phyloP scores from a whole-genome alignment of 1,139 yeast genomes.

The Candida labiduridarum region DNA sequence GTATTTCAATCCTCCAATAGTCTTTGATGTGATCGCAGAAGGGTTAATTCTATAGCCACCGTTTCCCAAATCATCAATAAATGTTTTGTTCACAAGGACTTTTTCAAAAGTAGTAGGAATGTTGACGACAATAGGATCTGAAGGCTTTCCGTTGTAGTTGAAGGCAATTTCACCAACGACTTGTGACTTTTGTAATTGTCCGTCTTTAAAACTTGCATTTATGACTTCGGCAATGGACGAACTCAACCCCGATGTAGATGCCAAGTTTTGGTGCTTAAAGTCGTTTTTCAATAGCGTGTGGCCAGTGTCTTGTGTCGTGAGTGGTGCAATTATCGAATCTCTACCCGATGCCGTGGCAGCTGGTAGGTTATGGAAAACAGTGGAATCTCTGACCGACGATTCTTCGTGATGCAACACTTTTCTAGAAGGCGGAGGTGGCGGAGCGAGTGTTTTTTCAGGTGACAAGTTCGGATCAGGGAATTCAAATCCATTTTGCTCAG shows the following conservation, averaged over 20 bases:
- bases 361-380: conserved; percentile 52
- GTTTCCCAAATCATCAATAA: conserved; percentile 37
- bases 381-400: conserved; percentile 33
- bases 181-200: conserved; percentile 57
- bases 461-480: conserved; percentile 21
- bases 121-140: conserved; percentile 24
- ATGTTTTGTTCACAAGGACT: conserved; percentile 45
- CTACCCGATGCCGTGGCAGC: conserved; percentile 34
- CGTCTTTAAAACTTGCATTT: conserved; percentile 72
- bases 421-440: conserved; percentile 78
- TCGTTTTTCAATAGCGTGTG: conserved; percentile 32
- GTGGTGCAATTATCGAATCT: conserved; percentile 32
- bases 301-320: conserved; percentile 35
- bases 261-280: conserved; percentile 49
- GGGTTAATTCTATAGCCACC: conserved; percentile 35
- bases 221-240: conserved; percentile 82
- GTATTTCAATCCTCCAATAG: conserved; percentile 77
- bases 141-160: conserved; percentile 42
- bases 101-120: conserved; percentile 38
- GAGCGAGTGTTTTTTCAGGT: conserved; percentile 22
- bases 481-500: conserved; percentile 19
- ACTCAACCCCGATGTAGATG: conserved; percentile 57
- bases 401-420: conserved; percentile 41
- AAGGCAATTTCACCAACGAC: conserved; percentile 81
- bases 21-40: conserved; percentile 49